Evolutionary conservation across 495 filamentous ascomycete genomes (phyloP).

Genomic region (Xylaria palmicola): DNA sequence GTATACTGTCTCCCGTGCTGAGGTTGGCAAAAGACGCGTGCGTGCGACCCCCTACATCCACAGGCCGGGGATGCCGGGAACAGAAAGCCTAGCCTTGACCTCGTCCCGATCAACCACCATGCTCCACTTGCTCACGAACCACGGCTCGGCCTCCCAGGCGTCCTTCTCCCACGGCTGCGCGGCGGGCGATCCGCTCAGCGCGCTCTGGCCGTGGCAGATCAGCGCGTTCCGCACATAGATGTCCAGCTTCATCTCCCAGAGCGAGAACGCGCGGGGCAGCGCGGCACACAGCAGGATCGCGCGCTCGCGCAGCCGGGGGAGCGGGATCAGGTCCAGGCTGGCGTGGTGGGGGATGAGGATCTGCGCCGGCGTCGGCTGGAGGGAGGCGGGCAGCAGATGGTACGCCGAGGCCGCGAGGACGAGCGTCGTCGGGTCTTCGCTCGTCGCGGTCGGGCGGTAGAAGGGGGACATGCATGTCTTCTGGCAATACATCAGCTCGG

Average conservation of each 20-base stretch:
- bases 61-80: constrained; percentile 11
- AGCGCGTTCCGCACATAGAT: constrained; percentile 27
- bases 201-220: not conserved
- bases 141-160: constrained; percentile 16
- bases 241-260: constrained; percentile 44
- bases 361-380: constrained; percentile 46
- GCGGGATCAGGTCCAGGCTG: constrained; percentile 43
- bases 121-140: constrained; percentile 20
- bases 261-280: constrained; percentile 32
- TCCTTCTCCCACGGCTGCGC: constrained; percentile 16
- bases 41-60: constrained; percentile 8
- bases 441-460: constrained; percentile 27
- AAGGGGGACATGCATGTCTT: constrained; percentile 37
- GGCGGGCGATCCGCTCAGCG: not conserved
- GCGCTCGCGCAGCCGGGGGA: constrained; percentile 39
- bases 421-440: not conserved
- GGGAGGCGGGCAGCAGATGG: constrained; percentile 31
- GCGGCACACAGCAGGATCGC: constrained; percentile 39
- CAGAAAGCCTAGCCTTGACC: not conserved
- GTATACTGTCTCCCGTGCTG: no score
- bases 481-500: constrained; percentile 23
- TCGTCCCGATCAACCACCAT: constrained; percentile 16
- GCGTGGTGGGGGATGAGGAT: constrained; percentile 47
- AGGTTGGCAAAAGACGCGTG: not conserved
- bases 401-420: not conserved